Evolutionary conservation across 805 yeast genomes (phyloP).

Genomic region (Saccharomycopsis javanensis): DNA sequence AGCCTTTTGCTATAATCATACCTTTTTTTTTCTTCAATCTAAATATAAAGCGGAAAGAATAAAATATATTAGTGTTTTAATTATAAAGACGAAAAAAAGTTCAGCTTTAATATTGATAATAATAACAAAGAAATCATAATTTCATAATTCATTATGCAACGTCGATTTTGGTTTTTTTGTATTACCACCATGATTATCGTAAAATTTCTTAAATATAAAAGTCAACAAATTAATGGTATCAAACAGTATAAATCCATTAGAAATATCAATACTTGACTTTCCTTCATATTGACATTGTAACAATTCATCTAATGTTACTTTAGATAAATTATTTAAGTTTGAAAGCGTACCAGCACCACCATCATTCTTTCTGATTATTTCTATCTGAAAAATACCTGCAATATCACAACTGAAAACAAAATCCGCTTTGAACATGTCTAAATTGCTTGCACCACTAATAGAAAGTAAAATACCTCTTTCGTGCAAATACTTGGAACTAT

Average conservation of each 20-base stretch:
- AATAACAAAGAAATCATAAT: neutral
- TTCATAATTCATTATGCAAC: neutral
- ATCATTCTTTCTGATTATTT: slow-evolving; percentile 31
- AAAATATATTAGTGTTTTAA: too few relatives aligned
- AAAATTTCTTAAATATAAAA: slow-evolving; percentile 68
- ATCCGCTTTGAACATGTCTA: slow-evolving; percentile 46
- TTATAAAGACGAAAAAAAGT: neutral
- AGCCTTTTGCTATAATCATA: neutral
- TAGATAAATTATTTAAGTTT: slow-evolving; percentile 24
- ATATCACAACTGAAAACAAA: slow-evolving; percentile 70
- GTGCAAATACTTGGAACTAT: slow-evolving; percentile 61
- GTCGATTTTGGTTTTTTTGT: neutral
- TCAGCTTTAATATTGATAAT: neutral
- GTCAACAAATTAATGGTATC: slow-evolving; percentile 59
- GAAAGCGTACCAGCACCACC: neutral
- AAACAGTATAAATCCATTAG: slow-evolving; percentile 59
- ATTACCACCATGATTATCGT: slow-evolving; percentile 32
- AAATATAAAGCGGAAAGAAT: too few relatives aligned
- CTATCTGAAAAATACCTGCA: slow-evolving; percentile 63
- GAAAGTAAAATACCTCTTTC: slow-evolving; percentile 63
- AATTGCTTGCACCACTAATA: slow-evolving; percentile 46
- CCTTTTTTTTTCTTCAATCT: neutral
- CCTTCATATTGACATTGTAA: slow-evolving; percentile 68
- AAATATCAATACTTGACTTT: slow-evolving; percentile 41
- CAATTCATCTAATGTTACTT: slow-evolving; percentile 60